These are phyloP conservation scores for Mucor piriformis DNA, from an alignment of 371 early-diverging fungal species.

Conservation along the genomic window DNA sequence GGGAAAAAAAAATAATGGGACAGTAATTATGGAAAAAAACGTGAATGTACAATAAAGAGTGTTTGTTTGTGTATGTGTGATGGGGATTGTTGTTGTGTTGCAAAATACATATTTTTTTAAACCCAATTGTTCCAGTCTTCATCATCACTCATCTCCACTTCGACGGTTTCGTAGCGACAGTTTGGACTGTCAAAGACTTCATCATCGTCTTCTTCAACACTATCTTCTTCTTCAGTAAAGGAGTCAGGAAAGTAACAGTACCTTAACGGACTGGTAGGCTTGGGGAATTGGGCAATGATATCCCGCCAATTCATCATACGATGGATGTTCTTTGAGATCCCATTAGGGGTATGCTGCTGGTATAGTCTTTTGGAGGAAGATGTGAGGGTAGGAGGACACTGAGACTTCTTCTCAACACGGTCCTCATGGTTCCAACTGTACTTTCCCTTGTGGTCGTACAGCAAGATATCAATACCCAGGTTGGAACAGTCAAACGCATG, in stretches of 20 bases:
- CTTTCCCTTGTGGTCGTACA: conserved; percentile 47
- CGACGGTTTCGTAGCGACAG: conserved; percentile 29
- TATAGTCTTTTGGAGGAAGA: conserved; percentile 22
- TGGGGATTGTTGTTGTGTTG: neutral
- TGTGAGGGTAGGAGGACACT: conserved; percentile 8
- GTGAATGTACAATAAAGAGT: neutral
- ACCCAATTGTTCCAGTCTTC: conserved; percentile 22
- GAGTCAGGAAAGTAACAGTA: conserved; percentile 32
- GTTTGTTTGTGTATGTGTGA: too few relatives aligned
- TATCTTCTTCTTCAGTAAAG: conserved; percentile 17
- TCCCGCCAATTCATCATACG: conserved; percentile 54
- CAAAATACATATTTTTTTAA: conserved; percentile 15
- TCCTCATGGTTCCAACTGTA: conserved; percentile 51
- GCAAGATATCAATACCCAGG: conserved; percentile 42
- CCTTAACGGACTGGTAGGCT: conserved; percentile 52
- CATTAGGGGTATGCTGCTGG: conserved; percentile 11
- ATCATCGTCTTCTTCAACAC: conserved; percentile 7
- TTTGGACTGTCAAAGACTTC: conserved; percentile 7
- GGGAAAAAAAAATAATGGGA: neutral
- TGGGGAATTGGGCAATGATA: conserved; percentile 49
- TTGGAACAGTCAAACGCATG: conserved; percentile 50
- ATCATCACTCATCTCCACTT: conserved; percentile 29
- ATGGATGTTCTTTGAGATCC: conserved; percentile 44
- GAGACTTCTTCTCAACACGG: neutral
- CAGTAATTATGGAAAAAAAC: conserved; percentile 1